Base-by-base conservation (phyloP, 371 early-diverging fungal genomes). In the Lichtheimia ramosa region DNA sequence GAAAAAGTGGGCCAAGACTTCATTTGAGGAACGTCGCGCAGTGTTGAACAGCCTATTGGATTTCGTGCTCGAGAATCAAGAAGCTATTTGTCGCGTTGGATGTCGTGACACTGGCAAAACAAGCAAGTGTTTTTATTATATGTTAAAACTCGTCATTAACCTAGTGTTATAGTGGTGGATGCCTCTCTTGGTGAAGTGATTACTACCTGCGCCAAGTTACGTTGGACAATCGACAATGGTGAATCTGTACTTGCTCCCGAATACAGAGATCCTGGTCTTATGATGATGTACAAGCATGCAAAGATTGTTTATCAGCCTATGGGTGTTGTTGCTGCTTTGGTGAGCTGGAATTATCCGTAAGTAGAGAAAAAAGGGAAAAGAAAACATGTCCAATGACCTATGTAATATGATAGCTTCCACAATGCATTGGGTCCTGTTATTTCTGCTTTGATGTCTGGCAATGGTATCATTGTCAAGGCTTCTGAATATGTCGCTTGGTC, bases 401-500 rank as follows among this genome's bases (percentile, higher is more conserved):
- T 5, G 10, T 46, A 12, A 3, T 42, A 28, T 40, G 41, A 40
- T 34, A 71, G 75, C 3, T 91, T 91, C 79, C 93, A 93, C 68
- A 93, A 94, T 61, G 81, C 84, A 0, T 69, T 93, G 63, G 91
- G 92, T 12, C 94, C 92, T 3, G 75, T 92, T n/a, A 88, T 92
- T 58, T 85, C 90, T 24, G 91, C 94, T 3, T 71, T 94, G 49
- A 90, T 93, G 77, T 83, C 91, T 16, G 94, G 94, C 25, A 94
- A 94, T 63, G 93, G 85, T 43, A 90, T 90, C 54, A 73, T 94
- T 40, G 84, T 93, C 63, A 94, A 94, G 73, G 83, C 84, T 15
- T 90, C 92, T 24, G 94, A 94, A 73, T 89, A 92, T 60, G 91
- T 88, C 14, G 91, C 93, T 5, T 94, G 92, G 92, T 89, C 88